phyloP scores from a whole-genome alignment of 441 rosid genomes.

The Populus trichocarpa region DNA sequence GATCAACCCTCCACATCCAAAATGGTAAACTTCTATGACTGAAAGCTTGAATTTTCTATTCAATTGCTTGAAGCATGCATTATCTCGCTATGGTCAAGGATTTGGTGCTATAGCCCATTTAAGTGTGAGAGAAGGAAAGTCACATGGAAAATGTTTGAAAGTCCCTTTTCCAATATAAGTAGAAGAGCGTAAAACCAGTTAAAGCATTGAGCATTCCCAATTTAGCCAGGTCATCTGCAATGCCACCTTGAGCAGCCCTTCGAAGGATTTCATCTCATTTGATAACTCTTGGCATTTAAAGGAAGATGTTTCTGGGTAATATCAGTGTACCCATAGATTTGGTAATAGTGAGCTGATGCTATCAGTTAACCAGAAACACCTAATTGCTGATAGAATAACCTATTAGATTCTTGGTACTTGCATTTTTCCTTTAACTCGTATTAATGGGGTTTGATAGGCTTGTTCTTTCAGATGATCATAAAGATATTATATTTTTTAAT shows the following conservation, averaged over 20 bases:
- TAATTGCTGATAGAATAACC: neutral
- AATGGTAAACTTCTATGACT: conserved; percentile 40
- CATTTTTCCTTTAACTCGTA: neutral
- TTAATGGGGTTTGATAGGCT: neutral
- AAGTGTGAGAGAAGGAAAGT: neutral
- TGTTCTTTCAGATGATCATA: neutral
- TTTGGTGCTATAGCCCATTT: too few species aligned
- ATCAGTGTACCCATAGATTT: neutral
- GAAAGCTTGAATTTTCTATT: conserved; percentile 7
- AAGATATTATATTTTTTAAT: neutral
- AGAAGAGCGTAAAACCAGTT: neutral
- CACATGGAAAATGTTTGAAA: neutral
- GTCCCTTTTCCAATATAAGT: neutral
- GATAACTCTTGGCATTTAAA: neutral
- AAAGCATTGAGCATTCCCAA: neutral
- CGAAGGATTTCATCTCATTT: neutral
- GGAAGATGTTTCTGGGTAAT: too few species aligned
- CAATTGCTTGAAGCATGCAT: neutral
- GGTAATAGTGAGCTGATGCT: neutral
- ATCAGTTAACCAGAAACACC: neutral
- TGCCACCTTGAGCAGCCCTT: neutral
- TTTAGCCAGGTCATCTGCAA: neutral
- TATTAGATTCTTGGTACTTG: neutral
- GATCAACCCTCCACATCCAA: conserved; percentile 33
- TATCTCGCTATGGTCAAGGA: too few species aligned